Percentiles rank a stretch among this genome's conserved stretches.
Evolutionary conservation across 2,329 filamentous ascomycete genomes (phyloP).

Genomic region (Calonectria montana): DNA sequence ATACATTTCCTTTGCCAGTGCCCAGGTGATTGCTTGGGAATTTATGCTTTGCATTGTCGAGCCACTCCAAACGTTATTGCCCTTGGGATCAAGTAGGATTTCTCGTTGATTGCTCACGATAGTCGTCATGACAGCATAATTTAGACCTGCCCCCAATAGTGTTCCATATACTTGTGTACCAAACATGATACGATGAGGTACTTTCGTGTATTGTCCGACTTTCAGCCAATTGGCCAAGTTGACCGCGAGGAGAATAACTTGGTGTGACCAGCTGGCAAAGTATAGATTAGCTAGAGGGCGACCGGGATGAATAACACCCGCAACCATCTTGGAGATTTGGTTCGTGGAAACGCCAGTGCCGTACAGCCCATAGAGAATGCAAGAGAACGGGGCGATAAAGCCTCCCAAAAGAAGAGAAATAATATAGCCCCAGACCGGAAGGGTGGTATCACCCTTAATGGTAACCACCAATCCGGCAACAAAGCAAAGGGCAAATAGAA

Average conservation of each 20-base stretch:
- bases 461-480: neutral
- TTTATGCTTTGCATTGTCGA: slow-evolving; percentile 60
- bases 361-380: slow-evolving; percentile 42
- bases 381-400: neutral
- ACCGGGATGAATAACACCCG: slow-evolving; percentile 57
- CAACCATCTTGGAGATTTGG: slow-evolving; percentile 55
- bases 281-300: slow-evolving; percentile 56
- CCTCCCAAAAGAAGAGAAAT: neutral
- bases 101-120: slow-evolving; percentile 56
- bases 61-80: slow-evolving; percentile 59
- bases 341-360: slow-evolving; percentile 35
- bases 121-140: neutral
- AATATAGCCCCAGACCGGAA: neutral
- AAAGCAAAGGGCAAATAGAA: neutral
- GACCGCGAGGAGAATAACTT: slow-evolving; percentile 48
- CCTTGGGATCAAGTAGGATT: slow-evolving; percentile 54
- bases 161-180: neutral
- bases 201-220: slow-evolving; percentile 28
- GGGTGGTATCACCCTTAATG: neutral
- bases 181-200: neutral
- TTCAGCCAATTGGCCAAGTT: slow-evolving; percentile 47
- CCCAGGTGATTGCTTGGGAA: slow-evolving; percentile 42
- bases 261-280: slow-evolving; percentile 51
- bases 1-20: neutral
- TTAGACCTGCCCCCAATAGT: neutral